Evolutionary conservation across 2,329 filamentous ascomycete genomes (phyloP), one percentile per base, ranked within the genome.

Genomic region (Aureobasidium sp.): DNA sequence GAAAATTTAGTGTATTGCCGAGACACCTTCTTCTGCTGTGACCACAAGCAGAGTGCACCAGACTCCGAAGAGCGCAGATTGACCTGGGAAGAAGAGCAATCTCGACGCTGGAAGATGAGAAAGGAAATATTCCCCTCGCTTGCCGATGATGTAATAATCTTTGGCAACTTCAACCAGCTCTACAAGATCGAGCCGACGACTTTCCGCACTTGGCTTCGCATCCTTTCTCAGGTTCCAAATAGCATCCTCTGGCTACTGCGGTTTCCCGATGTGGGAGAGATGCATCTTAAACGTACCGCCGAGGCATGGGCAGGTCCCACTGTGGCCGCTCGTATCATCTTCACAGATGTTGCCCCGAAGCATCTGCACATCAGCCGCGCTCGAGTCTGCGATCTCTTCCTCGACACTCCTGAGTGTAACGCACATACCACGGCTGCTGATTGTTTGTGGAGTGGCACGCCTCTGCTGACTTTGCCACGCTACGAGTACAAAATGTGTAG

Each of bases 171-270:
- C 76, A 99, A 99, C 71, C 94, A 99, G 74, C 80, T 99, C 36
- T 99, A 99, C 78, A 99, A 99, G 91, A 97, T 99, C 75, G 94
- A 99, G 68, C 94, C 94, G 1, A 95, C 91, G 3, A 97, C 91
- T 8, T 97, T 97, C 76, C 88, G 94, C 57, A 91, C 90, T 45
- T 99, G 94, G 92, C 79, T 99, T 32, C 89, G 94, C 61, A 97
- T 99, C 66, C 82, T 99, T 25, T 83, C 90, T 39, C 84, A 83
- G 62, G 86, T 93, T 16, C 92, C 93, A 0, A 96, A 94, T 64
- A 89, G 93, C 9, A 84, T 97, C 41, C 82, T 99, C 30, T 99
- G 94, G 94, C 84, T 99, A 5, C 83, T 99, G n/a, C 88, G 93
- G 42, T 99, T 99, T 72, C 94, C 94, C 0, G 94, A 97, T 66